Conservation (phyloP, 1,284 basidiomycete species). For the Sparassis latifolia region DNA sequence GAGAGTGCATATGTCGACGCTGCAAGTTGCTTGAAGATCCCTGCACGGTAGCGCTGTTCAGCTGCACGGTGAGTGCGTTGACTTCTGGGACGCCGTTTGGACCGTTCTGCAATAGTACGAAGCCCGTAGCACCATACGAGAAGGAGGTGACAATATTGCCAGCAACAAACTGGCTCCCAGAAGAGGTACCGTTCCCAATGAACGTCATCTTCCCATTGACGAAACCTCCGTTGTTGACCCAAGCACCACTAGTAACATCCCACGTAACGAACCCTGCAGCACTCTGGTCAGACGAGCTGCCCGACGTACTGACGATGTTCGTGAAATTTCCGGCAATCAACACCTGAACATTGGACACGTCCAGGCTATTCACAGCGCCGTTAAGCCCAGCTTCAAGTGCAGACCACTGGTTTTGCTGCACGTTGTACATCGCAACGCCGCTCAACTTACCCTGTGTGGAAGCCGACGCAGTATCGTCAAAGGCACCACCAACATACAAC, state of each 20-base stretch:
- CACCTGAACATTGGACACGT: slow-evolving; percentile 45
- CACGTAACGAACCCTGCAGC: slow-evolving; percentile 75
- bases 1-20: slow-evolving; percentile 29
- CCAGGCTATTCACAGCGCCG: slow-evolving; percentile 63
- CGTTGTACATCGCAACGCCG: slow-evolving; percentile 75
- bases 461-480: slow-evolving; percentile 59
- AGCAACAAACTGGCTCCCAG: slow-evolving; percentile 51
- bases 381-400: slow-evolving; percentile 73
- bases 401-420: slow-evolving; percentile 62
- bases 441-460: slow-evolving; percentile 48
- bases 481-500: slow-evolving; percentile 83
- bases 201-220: slow-evolving; percentile 71
- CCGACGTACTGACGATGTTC: slow-evolving; percentile 35
- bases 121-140: slow-evolving; percentile 63
- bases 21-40: slow-evolving; percentile 17
- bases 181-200: slow-evolving; percentile 53
- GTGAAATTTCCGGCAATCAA: slow-evolving; percentile 78
- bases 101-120: slow-evolving; percentile 66
- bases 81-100: slow-evolving; percentile 44
- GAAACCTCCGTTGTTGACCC: slow-evolving; percentile 73
- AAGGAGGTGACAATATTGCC: slow-evolving; percentile 53
- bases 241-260: slow-evolving; percentile 57
- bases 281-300: slow-evolving; percentile 29
- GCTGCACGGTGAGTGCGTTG: slow-evolving; percentile 48
- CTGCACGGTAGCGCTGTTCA: slow-evolving; percentile 32